Evolutionary conservation across 306 rosid genomes (phyloP).

Genomic region (Spatholobus suberectus): DNA sequence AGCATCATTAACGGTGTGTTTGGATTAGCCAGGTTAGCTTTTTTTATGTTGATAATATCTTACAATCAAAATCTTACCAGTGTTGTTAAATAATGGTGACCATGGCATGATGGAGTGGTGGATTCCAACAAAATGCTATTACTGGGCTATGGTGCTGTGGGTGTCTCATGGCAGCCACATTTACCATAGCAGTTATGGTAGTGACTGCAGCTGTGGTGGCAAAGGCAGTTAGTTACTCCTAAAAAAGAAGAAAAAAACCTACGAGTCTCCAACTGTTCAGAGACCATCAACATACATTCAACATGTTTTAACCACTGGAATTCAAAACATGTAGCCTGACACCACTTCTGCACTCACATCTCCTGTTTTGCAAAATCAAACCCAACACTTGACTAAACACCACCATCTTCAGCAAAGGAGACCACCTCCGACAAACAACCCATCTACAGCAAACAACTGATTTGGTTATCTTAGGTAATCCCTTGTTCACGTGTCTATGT

Average conservation of each 20-base stretch:
- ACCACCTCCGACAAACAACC: neutral
- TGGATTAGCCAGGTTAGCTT: neutral
- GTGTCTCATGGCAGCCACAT: neutral
- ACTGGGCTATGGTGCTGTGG: neutral
- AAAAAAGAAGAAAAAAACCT: neutral
- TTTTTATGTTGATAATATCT: constrained; percentile 3
- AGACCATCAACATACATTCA: neutral
- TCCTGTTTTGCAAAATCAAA: neutral
- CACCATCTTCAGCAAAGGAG: neutral
- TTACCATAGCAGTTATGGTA: neutral
- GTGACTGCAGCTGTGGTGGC: neutral
- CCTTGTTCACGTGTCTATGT: neutral
- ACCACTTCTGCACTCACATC: neutral
- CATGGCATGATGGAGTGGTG: neutral
- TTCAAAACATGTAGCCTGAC: neutral
- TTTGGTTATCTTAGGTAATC: neutral
- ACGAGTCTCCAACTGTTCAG: neutral
- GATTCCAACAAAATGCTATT: neutral
- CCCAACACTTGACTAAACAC: neutral
- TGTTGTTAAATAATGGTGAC: neutral
- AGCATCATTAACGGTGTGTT: neutral
- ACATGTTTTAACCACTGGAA: neutral
- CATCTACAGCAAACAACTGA: neutral
- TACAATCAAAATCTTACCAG: neutral
- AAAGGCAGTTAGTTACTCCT: neutral